Evolutionary conservation across 176 grass and related monocot species (phyloP), one percentile per base, ranked within the genome.

Genomic region (Ensete ventricosum): DNA sequence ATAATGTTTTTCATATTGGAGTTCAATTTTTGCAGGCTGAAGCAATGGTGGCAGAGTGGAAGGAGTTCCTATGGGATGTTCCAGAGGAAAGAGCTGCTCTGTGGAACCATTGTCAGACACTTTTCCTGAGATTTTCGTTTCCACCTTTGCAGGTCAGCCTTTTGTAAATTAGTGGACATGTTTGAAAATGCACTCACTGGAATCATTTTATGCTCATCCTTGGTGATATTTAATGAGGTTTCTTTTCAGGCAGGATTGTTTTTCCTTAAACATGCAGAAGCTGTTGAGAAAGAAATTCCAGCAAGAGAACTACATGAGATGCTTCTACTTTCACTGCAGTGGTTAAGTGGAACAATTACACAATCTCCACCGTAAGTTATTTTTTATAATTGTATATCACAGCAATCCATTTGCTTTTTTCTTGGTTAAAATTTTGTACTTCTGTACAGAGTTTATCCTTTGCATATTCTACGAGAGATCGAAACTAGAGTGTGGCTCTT

Each of bases 401-500:
- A 24, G 24, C 59, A 71, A 9, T 76, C 21, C 75, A 23, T 65
- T 81, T 62, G 17, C 60, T 72, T 67, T 79, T 50, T 52, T 21
- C 16, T 78, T 66, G 73, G 50, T 82, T 63, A 16, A 82, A 69
- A 73, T 26, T 17, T 64, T 72, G 21, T 81, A 67, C 68, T 71
- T 74, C 48, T 20, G 52, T 85, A 64, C 81, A 98, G 94, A 64
- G 94, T 98, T 58, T 93, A 87, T 89, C 94, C 94, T 69, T 86
- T 98, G 77, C 82, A 93, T 91, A 84, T 98, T 84, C 81, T 98
- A 52, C 83, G 90, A 64, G 94, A 98, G 81, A 98, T 98, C 65
- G 94, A 98, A 72, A 98, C 94, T 80, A 85, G 94, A 87, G 90
- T 98, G 62, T 98, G 94, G 94, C 94, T 98, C 71, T 79, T 98